Base-by-base conservation (phyloP, 2,329 filamentous ascomycete genomes). In the Aspergillus carbonarius region DNA sequence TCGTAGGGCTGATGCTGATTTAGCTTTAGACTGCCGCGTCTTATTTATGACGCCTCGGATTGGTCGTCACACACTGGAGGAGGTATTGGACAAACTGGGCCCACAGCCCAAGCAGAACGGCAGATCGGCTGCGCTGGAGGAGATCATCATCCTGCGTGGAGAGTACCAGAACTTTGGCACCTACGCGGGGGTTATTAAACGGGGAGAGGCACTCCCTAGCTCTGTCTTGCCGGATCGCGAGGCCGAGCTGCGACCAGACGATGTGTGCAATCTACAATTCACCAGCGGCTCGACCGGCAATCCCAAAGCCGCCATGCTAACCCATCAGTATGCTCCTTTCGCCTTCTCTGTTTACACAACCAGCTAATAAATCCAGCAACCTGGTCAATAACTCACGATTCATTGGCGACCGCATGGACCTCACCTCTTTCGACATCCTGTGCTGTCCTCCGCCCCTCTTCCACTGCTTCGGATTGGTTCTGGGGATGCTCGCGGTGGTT, bases 361-460 rank as follows among this genome's bases (percentile, higher is more conserved):
- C 20, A 13, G 17, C 60, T 61, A 57, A 62, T 42, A 20, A 1
- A 5, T 10, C 37, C 23, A 79, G 76, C 58, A 77, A 77, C 46
- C 58, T 75, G 3, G 68, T 86, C 67, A 89, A 89, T 72, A 89
- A 89, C 71, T 82, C 85, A 7, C 83, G 86, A 30, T 89, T 89
- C 75, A 88, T 89, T 51, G 90, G 89, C 55, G 88, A 91, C 72
- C 84, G 89, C 44, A 89, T 92, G 88, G 81, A 84, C 5, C 81
- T 93, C 15, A 86, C 84, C 0, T 76, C 83, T 2, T 78, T 81
- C 47, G 89, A 93, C 68, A 79, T 88, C 7, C 81, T 95, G 10
- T 93, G 90, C 78, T 95, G 91, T 72, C 90, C 90, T 3, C 90
- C 91, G 0, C 91, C 91, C 0, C 81, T 95, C 3, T 95, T 95